Conservation (phyloP, 2,329 filamentous ascomycete species). For the Fusarium begoniae region DNA sequence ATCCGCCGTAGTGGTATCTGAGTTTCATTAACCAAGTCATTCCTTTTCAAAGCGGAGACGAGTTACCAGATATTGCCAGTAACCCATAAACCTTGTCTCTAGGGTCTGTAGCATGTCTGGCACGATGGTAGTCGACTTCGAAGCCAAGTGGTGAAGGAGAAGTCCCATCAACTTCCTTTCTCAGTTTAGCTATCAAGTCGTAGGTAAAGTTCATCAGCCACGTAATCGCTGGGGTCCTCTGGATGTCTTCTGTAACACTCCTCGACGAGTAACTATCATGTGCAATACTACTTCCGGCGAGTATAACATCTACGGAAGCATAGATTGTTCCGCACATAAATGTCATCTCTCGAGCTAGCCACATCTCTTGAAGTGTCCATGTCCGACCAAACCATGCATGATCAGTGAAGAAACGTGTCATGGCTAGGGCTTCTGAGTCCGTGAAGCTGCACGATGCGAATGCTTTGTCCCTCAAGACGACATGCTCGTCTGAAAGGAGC, state of each 20-base stretch:
- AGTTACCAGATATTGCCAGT: not conserved
- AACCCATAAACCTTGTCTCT: not conserved
- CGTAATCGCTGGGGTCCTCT: not conserved
- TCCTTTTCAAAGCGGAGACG: fast-evolving
- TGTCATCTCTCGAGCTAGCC: not conserved
- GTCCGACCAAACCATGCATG: not conserved
- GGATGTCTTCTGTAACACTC: not conserved
- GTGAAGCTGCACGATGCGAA: not conserved
- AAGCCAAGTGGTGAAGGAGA: not conserved
- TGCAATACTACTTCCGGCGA: not conserved
- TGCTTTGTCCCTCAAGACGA: not conserved
- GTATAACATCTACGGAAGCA: not conserved
- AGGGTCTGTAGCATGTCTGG: not conserved
- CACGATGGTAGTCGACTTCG: not conserved
- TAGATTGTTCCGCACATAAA: not conserved
- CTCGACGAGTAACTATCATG: not conserved
- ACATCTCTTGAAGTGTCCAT: constrained; percentile 9
- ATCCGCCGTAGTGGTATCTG: not conserved
- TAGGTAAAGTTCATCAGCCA: constrained; percentile 1
- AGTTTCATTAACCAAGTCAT: not conserved
- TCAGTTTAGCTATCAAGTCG: not conserved
- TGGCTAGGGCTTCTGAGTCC: not conserved
- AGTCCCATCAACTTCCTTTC: not conserved
- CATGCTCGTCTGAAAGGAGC: not conserved
- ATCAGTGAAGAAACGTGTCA: not conserved